phyloP scores from a whole-genome alignment of 129 eudicot genomes.

The Sambucus nigra region DNA sequence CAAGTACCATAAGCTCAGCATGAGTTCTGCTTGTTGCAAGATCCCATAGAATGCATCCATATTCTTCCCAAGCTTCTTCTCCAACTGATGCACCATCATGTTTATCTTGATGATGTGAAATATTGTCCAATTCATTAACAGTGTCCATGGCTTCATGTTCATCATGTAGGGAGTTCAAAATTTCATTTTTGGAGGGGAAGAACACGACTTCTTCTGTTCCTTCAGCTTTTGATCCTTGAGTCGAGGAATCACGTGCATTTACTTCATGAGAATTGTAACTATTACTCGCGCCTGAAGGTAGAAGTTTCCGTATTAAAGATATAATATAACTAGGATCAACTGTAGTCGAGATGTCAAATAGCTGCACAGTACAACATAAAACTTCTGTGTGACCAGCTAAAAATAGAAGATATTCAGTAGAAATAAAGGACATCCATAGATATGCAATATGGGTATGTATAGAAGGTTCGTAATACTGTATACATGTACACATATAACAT shows the following conservation, averaged over 20 bases:
- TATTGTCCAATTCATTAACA: conserved; percentile 19
- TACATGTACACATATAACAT: background rate
- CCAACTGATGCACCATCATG: conserved; percentile 20
- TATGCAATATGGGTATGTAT: background rate
- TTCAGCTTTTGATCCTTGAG: conserved; percentile 19
- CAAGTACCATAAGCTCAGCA: conserved; percentile 79
- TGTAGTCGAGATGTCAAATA: conserved; percentile 77
- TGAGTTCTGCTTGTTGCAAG: conserved; percentile 74
- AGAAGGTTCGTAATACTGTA: background rate
- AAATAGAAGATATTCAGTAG: background rate
- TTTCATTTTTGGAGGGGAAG: conserved; percentile 13
- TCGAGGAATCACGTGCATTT: conserved; percentile 8
- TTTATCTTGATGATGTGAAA: conserved; percentile 6
- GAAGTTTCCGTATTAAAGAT: conserved; percentile 80
- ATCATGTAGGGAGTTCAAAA: background rate
- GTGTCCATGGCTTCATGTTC: conserved; percentile 42
- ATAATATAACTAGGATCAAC: conserved; percentile 90
- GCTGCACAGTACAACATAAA: conserved; percentile 32
- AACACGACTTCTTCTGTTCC: conserved; percentile 13
- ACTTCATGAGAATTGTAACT: conserved; percentile 8
- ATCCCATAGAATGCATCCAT: conserved; percentile 94
- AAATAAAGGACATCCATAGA: background rate
- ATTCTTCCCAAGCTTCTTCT: conserved; percentile 76
- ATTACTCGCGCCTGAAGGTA: conserved; percentile 41
- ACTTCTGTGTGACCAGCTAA: background rate